Base-by-base conservation (phyloP, 164 flowering plant species). In the Amborella trichopoda region DNA sequence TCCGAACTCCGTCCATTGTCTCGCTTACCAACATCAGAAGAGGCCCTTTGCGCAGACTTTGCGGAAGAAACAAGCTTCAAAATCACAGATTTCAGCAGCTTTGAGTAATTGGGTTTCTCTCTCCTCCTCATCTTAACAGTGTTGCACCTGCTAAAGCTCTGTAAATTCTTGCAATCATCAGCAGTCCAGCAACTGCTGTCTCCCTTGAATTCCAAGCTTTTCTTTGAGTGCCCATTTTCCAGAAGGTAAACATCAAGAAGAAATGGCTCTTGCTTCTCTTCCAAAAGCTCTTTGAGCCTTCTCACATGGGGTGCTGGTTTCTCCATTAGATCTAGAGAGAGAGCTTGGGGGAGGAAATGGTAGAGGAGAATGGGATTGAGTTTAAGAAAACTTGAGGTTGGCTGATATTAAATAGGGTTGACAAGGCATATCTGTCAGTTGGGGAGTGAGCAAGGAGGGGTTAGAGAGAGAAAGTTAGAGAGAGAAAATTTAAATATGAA, bases 181-280 rank as follows among this genome's bases (percentile, higher is more conserved):
- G 40, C 50, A 28, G 21, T 16, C 45, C 54, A 48, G 43, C 52
- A 54, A 36, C 41, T n/a, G 26, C n/a, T 41, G n/a, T 13, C 46
- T 24, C 49, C 48, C 41, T 6, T 38, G 14, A 47, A 52, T 24
- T 23, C 48, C 6, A 34, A 40, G 40, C 18, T 50, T 38, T 52
- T 71, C 39, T 25, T 54, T 4, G 30, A 26, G 38, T 48, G 66
- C 50, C 80, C 77, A 61, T 73, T 73, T 52, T 81, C 84, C 3
- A 49, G 41, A 26, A 80, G 79, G 51, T 71, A 80, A 13, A 52
- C 48, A 25, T 80, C 66, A 1, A 83, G 64, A 28, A 39, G 40
- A 57, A 83, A 83, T 20, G 88, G 85, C 23, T 83, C 94, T 71
- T 83, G 94, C 38, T 77, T 56, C 42, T 76, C 81, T 22, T 68